These are phyloP conservation scores for Eutrema heterophyllum DNA, from an alignment of 345 rosid species.

Conservation along the genomic window DNA sequence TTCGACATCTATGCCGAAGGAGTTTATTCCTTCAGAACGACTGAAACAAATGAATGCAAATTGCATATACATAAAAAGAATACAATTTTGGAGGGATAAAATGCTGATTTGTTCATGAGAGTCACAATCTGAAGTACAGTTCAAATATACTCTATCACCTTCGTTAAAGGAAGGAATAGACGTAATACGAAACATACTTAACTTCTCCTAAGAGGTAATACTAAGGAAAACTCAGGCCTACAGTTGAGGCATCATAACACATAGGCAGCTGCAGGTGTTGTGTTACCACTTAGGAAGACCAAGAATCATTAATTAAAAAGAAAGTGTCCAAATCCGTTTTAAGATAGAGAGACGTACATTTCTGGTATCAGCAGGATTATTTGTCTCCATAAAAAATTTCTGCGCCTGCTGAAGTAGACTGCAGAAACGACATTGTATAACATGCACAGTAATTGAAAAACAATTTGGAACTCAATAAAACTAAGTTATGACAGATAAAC, in stretches of 20 bases:
- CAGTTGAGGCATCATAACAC: background rate
- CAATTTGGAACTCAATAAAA: background rate
- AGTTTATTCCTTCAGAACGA: background rate
- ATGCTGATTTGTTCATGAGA: constrained; percentile 3
- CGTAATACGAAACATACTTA: background rate
- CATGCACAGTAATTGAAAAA: constrained; percentile 11
- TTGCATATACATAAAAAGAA: constrained; percentile 1
- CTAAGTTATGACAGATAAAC: background rate
- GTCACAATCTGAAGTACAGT: background rate
- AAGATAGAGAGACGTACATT: constrained; percentile 46
- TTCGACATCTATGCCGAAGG: background rate
- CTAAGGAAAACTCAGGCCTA: background rate
- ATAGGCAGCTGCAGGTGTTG: background rate
- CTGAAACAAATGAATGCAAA: background rate
- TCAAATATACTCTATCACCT: background rate
- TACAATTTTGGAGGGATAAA: constrained; percentile 5
- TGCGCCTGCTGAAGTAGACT: constrained; percentile 78
- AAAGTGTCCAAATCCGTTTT: background rate
- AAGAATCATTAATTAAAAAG: background rate
- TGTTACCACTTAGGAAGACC: background rate
- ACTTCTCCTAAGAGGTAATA: constrained; percentile 1
- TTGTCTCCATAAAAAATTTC: constrained; percentile 53
- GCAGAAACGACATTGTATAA: constrained; percentile 21
- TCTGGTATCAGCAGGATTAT: constrained; percentile 56
- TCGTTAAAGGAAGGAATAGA: background rate